Conservation (phyloP, 1,284 basidiomycete species). For the Ustilago curta region DNA sequence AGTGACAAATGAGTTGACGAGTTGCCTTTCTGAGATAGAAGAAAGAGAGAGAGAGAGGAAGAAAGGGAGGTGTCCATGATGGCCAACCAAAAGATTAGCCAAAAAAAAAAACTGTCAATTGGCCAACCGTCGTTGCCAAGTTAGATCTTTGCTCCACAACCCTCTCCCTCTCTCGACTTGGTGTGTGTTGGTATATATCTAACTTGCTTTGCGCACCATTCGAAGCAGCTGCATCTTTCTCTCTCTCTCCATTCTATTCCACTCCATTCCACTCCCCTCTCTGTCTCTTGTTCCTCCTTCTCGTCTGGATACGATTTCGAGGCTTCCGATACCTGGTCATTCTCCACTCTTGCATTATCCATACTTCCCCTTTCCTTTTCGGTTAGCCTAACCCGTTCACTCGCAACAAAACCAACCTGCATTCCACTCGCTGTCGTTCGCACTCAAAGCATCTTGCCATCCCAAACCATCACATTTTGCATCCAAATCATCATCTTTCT, state of each 20-base stretch:
- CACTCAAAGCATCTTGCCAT: background rate
- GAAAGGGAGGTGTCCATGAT: too few species aligned
- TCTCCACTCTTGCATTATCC: constrained; percentile 4
- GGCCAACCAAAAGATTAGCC: too few species aligned
- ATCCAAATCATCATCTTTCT: too few species aligned
- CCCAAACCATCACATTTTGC: too few species aligned
- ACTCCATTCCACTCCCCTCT: too few species aligned
- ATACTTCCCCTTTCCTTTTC: background rate
- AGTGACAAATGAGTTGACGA: too few species aligned
- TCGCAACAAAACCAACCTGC: too few species aligned
- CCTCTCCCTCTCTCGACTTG: constrained; percentile 1
- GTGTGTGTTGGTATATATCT: constrained; percentile 21
- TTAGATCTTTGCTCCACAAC: background rate
- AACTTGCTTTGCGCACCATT: too few species aligned
- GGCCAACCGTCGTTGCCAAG: background rate
- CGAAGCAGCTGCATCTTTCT: constrained; percentile 12
- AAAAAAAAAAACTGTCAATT: too few species aligned
- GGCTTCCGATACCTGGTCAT: constrained; percentile 5
- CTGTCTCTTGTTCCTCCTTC: constrained; percentile 11
- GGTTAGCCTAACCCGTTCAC: background rate
- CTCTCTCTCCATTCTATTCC: background rate
- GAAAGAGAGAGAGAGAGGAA: too few species aligned
- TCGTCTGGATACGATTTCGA: constrained; percentile 50
- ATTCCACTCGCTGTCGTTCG: background rate
- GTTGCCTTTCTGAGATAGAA: too few species aligned